A percentile compares a stretch with the other conserved stretches of the same genome.
These are phyloP conservation scores for Tricholoma furcatifolium DNA, from an alignment of 768 basidiomycete species.

Conservation along the genomic window DNA sequence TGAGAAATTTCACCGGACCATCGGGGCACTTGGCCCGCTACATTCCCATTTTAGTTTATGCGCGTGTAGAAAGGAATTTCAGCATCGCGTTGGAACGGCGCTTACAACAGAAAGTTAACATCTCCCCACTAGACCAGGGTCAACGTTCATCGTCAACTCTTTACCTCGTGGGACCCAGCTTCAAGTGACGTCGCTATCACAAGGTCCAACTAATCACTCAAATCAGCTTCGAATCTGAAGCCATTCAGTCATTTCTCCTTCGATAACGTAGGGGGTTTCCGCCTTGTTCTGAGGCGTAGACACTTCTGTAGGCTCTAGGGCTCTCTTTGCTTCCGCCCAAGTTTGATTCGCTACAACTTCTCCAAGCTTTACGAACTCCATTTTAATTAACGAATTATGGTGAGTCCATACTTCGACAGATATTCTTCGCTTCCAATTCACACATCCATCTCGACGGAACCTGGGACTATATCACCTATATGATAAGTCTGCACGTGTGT, in stretches of 20 bases:
- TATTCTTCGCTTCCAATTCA: conserved; percentile 2
- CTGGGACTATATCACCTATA: conserved; percentile 1
- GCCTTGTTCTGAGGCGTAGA: neutral
- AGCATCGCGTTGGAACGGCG: conserved; percentile 1
- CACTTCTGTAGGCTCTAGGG: neutral
- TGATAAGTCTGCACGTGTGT: conserved; percentile 19
- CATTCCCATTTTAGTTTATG: neutral
- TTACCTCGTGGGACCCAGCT: neutral
- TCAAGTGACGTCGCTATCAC: conserved; percentile 2
- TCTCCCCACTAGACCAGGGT: neutral
- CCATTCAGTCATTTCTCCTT: conserved; percentile 7
- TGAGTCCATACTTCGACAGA: conserved; percentile 9
- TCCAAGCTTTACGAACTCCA: conserved; percentile 5
- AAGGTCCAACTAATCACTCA: neutral
- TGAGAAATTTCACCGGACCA: neutral
- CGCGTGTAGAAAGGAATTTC: neutral
- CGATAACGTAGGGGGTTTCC: neutral
- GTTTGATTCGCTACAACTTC: neutral
- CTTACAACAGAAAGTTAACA: neutral
- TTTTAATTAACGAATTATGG: conserved; percentile 15
- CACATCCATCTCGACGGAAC: neutral
- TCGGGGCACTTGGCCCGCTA: conserved; percentile 5
- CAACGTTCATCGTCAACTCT: neutral
- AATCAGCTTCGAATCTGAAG: conserved; percentile 15
- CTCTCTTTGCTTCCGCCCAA: neutral